Conservation (phyloP, 2,329 filamentous ascomycete species). For the Cladosporium sp. region DNA sequence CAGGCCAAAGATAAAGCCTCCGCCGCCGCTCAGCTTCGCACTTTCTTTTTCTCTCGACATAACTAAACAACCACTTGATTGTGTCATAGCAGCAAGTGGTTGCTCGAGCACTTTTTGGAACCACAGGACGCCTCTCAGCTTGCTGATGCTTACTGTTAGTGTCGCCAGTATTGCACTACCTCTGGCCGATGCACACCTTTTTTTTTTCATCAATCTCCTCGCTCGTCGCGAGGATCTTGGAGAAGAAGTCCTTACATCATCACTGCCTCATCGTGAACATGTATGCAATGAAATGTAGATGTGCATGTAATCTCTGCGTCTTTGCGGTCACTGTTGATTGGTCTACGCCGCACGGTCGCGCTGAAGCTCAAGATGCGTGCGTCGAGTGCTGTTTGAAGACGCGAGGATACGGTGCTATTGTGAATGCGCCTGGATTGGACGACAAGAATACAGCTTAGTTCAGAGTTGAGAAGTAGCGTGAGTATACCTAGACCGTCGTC, state of each 20-base stretch:
- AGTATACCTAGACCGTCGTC: no score
- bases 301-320: not conserved
- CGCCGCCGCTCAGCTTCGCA: no score
- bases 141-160: slow-evolving; percentile 8
- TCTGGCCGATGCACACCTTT: slow-evolving; percentile 6
- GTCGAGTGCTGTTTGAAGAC: not conserved
- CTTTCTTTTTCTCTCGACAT: no score
- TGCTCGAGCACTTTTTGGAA: not conserved
- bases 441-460: no score
- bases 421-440: no score
- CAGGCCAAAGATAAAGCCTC: no score
- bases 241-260: not conserved
- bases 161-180: slow-evolving; percentile 12
- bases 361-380: not conserved
- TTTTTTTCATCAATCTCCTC: slow-evolving; percentile 13
- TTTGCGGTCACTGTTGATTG: not conserved
- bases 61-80: no score
- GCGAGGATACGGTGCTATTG: not conserved
- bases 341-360: not conserved
- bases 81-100: not conserved
- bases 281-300: not conserved
- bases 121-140: slow-evolving; percentile 5
- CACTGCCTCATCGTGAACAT: not conserved
- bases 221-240: slow-evolving; percentile 1
- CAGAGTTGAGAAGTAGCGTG: no score